Conservation (phyloP, 257 asterid genomes). For the Cinchona pubescens region DNA sequence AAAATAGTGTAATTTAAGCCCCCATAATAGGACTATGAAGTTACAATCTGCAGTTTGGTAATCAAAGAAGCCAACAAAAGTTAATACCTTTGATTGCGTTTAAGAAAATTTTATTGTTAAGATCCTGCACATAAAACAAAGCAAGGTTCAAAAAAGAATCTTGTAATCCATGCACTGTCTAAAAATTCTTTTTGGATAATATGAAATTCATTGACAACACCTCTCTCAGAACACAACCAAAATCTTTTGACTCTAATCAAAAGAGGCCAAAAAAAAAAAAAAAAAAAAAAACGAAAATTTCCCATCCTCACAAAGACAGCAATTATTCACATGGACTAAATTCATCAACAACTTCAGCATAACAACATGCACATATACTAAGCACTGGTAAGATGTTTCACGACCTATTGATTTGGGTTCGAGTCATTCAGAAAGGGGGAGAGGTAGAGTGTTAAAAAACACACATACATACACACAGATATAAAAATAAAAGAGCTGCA, state of each 20-base stretch:
- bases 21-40: conserved; percentile 14
- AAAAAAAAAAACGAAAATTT: not conserved
- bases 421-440: no score
- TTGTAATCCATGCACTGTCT: not conserved
- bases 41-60: not conserved
- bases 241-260: not conserved
- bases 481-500: conserved; percentile 1
- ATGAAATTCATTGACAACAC: not conserved
- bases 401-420: no score
- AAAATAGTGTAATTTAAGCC: conserved; percentile 12
- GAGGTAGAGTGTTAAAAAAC: no score
- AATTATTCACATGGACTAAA: not conserved
- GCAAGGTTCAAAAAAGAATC: conserved; percentile 2
- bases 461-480: not conserved
- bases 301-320: not conserved
- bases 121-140: conserved; percentile 58
- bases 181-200: not conserved
- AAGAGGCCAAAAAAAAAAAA: not conserved
- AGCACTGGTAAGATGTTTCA: no score
- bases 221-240: not conserved
- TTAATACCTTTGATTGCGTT: conserved; percentile 74
- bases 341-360: not conserved
- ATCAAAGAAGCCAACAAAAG: conserved; percentile 5
- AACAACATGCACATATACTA: no score
- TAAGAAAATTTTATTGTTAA: conserved; percentile 48